A percentile compares a stretch with the other conserved stretches of the same genome.
These are phyloP conservation scores for Euphorbia corollata DNA, from an alignment of 441 rosid species.

Conservation along the genomic window DNA sequence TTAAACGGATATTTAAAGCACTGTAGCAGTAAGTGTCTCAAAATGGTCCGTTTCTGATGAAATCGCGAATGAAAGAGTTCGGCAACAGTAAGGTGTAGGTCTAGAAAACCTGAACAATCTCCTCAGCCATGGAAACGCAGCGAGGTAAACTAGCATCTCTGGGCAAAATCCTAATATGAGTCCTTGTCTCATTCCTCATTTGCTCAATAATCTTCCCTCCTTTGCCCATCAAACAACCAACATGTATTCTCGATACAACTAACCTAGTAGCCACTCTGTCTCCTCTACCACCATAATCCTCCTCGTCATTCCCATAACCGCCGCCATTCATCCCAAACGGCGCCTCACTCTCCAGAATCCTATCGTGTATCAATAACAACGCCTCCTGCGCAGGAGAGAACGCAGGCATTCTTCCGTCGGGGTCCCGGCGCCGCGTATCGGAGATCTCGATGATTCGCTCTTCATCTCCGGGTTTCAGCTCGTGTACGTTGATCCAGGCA, in stretches of 20 bases:
- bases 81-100: neutral
- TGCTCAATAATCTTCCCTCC: constrained; percentile 97
- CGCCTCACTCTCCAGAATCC: constrained; percentile 75
- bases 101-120: constrained; percentile 82
- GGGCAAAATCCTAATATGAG: constrained; percentile 91
- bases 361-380: constrained; percentile 64
- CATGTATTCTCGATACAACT: constrained; percentile 83
- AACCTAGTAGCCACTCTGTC: constrained; percentile 68
- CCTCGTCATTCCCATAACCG: constrained; percentile 44
- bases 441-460: constrained; percentile 93
- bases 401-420: constrained; percentile 81
- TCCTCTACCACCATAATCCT: constrained; percentile 50
- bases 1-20: neutral
- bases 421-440: constrained; percentile 80
- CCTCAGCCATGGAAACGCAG: constrained; percentile 73
- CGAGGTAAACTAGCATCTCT: constrained; percentile 77
- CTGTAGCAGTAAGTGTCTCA: constrained; percentile 9
- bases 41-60: constrained; percentile 2
- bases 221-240: constrained; percentile 90
- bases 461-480: constrained; percentile 70
- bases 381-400: constrained; percentile 96
- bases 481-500: constrained; percentile 94
- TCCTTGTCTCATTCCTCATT: constrained; percentile 96
- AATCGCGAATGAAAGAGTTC: neutral
- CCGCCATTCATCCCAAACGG: constrained; percentile 36